phyloP scores from a whole-genome alignment of 129 eudicot species.

The Lactuca sativa region DNA sequence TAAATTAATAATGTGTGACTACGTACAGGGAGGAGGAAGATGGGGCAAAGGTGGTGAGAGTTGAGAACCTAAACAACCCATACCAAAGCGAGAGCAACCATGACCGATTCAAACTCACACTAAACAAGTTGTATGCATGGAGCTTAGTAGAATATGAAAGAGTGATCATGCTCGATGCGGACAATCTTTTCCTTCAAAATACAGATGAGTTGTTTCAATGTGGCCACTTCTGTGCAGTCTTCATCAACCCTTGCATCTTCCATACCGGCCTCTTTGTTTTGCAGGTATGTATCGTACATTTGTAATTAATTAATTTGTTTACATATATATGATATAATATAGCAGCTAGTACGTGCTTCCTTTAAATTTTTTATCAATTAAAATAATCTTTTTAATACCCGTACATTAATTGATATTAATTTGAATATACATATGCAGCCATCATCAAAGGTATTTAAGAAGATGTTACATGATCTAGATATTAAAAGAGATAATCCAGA shows the following conservation, averaged over 20 bases:
- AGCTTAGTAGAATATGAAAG: slow-evolving; percentile 72
- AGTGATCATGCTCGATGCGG: slow-evolving; percentile 95
- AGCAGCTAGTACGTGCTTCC: too few relatives aligned
- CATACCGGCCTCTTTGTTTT: slow-evolving; percentile 93
- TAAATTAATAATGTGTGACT: too few relatives aligned
- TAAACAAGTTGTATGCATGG: slow-evolving; percentile 89
- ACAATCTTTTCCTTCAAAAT: slow-evolving; percentile 77
- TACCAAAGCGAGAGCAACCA: slow-evolving; percentile 38
- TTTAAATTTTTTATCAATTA: too few relatives aligned
- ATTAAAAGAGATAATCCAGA: slow-evolving; percentile 54
- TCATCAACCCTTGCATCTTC: slow-evolving; percentile 94
- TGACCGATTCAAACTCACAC: slow-evolving; percentile 61
- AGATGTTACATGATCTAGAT: slow-evolving; percentile 65
- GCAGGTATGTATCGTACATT: slow-evolving; percentile 39
- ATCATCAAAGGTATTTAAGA: slow-evolving; percentile 63
- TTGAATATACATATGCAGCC: slow-evolving; percentile 47
- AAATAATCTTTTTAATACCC: too few relatives aligned
- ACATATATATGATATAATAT: too few relatives aligned
- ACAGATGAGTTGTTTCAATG: slow-evolving; percentile 90
- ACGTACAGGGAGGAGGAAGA: slow-evolving; percentile 67
- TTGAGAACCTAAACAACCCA: slow-evolving; percentile 74
- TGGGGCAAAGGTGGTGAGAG: slow-evolving; percentile 76
- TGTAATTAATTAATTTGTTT: too few relatives aligned
- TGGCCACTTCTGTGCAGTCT: slow-evolving; percentile 93
- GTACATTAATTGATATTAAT: too few relatives aligned